Base-by-base conservation (phyloP, 108 stramenopile species). In the Cyclotella distinguenda region DNA sequence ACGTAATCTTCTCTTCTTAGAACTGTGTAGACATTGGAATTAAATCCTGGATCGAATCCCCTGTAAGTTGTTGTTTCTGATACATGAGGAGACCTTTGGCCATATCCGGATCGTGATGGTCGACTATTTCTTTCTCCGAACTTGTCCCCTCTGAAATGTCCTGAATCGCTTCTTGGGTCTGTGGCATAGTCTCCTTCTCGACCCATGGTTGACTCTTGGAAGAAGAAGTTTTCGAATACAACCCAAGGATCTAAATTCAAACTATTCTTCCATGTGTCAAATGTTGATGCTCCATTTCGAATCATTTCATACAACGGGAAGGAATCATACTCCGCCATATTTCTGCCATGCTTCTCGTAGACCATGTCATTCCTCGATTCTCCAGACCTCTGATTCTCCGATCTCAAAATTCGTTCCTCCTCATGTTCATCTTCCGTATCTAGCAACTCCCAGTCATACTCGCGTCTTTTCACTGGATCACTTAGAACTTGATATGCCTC, bases 151-250 rank as follows among this genome's bases (percentile, higher is more conserved):
- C 0, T 44, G 33, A 54, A 16, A 48, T 52, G 26, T 61, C 21
- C 26, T 36, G 52, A 42, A 35, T 13, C 48, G 35, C 59, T 34
- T 15, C 60, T 40, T 30, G 40, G 19, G 26, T 75, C 18, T 23
- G 30, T 16, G 25, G 19, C 11, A 21, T 30, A 51, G 36, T 44
- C 43, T 16, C n/a, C 22, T 34, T 60, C 42, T 23, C 28, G 58
- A 15, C 6, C 33, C 31, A 55, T 38, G 10, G 77, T 31, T 12
- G 77, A 50, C 8, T 72, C 58, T 43, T 83, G 80, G 74, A 84
- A 88, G 48, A 88, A 85, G 70, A 88, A 82, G 9, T 88, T 83
- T 53, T 85, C 82, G 66, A 88, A 88, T 4, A 85, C 73, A 11
- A 52, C 54, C 69, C 79, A 74, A 10, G 87, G 87, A 82, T 88